A percentile compares a stretch with the other conserved stretches of the same genome.
Conservation (phyloP, 2,329 filamentous ascomycete species). For the Drechslerella stenobrocha region DNA sequence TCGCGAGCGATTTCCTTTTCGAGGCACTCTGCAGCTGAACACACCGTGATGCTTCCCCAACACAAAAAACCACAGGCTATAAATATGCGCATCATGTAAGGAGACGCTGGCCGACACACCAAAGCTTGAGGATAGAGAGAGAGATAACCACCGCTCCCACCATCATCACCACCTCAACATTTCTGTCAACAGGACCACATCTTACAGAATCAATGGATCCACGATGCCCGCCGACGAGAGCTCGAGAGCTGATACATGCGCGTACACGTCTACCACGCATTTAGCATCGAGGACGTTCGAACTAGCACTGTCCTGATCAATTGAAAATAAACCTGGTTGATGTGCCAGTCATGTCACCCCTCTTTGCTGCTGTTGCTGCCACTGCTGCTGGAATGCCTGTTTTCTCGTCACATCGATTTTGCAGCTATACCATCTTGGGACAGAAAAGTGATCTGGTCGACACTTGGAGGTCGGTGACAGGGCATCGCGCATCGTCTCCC, state of each 20-base stretch:
- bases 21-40: conserved; percentile 17
- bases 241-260: conserved; percentile 20
- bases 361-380: conserved; percentile 12
- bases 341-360: background rate
- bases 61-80: conserved; percentile 44
- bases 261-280: conserved; percentile 45
- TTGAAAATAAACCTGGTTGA: conserved; percentile 10
- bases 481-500: conserved; percentile 49
- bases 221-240: background rate
- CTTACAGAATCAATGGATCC: background rate
- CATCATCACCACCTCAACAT: background rate
- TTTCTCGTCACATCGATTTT: conserved; percentile 48
- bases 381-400: conserved; percentile 42
- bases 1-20: conserved; percentile 25
- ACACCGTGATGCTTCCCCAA: conserved; percentile 21
- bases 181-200: background rate
- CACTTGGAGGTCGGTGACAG: conserved; percentile 44
- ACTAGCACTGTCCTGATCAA: conserved; percentile 33
- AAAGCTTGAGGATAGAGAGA: conserved; percentile 6
- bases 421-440: conserved; percentile 44
- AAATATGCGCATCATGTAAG: conserved; percentile 45
- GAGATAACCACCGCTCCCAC: background rate
- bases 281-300: background rate
- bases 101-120: conserved; percentile 23
- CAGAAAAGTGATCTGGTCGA: conserved; percentile 46